Base-by-base conservation (phyloP, 805 yeast genomes). In the Teunomyces kruisii region DNA sequence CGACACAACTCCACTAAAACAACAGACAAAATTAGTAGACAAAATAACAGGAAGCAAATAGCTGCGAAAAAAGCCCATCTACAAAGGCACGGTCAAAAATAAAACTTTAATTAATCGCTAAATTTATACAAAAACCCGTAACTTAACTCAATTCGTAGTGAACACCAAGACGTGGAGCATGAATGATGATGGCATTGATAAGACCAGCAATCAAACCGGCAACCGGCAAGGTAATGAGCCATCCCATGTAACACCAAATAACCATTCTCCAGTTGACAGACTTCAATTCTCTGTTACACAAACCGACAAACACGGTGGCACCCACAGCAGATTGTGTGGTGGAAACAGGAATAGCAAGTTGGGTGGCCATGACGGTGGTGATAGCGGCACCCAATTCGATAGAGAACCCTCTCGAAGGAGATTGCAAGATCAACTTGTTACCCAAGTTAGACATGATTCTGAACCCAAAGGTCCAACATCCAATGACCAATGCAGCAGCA, bases 321-420 rank as follows among this genome's bases (percentile, higher is more conserved):
- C 92, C 92, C 45, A 81, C 84, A 10, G 89, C 88, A 61, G 82
- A 78, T 65, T 85, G 91, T 4, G 92, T 86, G 24, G 92, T 86
- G 6, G 90, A 84, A 27, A 84, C 79, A 38, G 92, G 92, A 51
- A 85, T 80, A 4, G 75, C 70, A 50, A 85, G 72, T 62, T 83
- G 85, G 5, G 92, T 80, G 26, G 92, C 91, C 80, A 86, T 77
- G 37, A 83, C 83, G 8, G 83, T 79, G 6, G 92, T 84, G 43
- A 83, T 66, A 32, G 91, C 91, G 49, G 91, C 88, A 48, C 90
- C 91, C 32, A 85, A 68, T 67, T 85, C 92, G 59, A 85, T 81
- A 9, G 87, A 68, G 58, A 84, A 86, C 9, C 92, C 92, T 66
- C 92, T 74, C 3, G 89, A 74, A 39, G 92, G 92, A 0, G 90